Evolutionary conservation across 805 yeast species (phyloP).

Genomic region (Candida dendrica): DNA sequence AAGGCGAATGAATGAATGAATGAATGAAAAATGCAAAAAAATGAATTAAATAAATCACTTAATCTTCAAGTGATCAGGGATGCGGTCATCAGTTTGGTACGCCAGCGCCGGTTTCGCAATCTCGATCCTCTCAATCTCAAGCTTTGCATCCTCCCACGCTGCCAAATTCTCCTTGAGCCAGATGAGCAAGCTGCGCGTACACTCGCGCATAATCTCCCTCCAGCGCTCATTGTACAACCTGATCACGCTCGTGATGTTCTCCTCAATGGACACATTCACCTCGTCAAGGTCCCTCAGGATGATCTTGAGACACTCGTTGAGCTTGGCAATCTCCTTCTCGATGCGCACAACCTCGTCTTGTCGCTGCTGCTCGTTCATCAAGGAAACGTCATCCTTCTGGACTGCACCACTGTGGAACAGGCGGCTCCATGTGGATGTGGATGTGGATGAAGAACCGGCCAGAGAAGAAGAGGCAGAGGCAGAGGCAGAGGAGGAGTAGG

Average conservation of each 20-base stretch:
- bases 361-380: slow-evolving; percentile 28
- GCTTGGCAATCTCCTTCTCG: slow-evolving; percentile 27
- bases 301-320: slow-evolving; percentile 32
- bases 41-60: neutral
- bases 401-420: slow-evolving; percentile 7
- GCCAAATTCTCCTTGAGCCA: slow-evolving; percentile 30
- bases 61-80: neutral
- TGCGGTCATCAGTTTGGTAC: neutral
- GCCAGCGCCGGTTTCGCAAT: neutral
- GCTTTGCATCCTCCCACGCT: slow-evolving; percentile 33
- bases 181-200: slow-evolving; percentile 25
- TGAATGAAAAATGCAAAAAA: no score
- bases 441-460: neutral
- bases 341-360: slow-evolving; percentile 28
- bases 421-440: slow-evolving; percentile 21
- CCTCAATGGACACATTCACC: slow-evolving; percentile 25
- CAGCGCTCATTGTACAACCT: slow-evolving; percentile 22
- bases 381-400: slow-evolving; percentile 10
- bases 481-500: no score
- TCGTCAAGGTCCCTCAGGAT: slow-evolving; percentile 28
- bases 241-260: slow-evolving; percentile 22
- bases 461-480: slow-evolving; percentile 6
- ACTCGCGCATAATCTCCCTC: slow-evolving; percentile 22
- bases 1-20: no score
- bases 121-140: slow-evolving; percentile 13